Conservation (phyloP, 1,139 yeast species). For the Yamadazyma sp. region DNA sequence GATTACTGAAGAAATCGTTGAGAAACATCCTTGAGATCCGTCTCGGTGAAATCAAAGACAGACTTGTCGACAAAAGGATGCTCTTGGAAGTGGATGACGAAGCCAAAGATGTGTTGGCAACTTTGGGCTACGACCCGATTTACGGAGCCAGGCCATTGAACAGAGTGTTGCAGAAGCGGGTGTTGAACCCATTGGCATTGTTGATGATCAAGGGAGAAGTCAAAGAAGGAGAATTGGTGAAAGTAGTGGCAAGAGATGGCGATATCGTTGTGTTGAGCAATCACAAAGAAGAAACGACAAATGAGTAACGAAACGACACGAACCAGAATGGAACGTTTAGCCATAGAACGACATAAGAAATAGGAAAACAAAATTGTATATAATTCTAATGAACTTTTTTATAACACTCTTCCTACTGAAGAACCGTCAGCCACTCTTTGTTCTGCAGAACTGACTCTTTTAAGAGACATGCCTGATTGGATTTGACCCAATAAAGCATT, state of each 20-base stretch:
- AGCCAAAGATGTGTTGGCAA: slow-evolving; percentile 77
- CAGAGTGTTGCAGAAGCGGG: slow-evolving; percentile 76
- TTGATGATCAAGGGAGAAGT: slow-evolving; percentile 77
- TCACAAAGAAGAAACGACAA: slow-evolving; percentile 33
- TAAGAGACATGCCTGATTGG: slow-evolving; percentile 50
- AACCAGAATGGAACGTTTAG: background rate
- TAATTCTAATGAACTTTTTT: slow-evolving; percentile 3
- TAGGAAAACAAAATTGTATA: background rate
- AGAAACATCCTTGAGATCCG: slow-evolving; percentile 82
- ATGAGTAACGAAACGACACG: slow-evolving; percentile 1
- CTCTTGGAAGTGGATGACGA: slow-evolving; percentile 53
- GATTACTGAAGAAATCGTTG: slow-evolving; percentile 74
- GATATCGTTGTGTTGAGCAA: slow-evolving; percentile 46
- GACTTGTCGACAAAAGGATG: slow-evolving; percentile 80
- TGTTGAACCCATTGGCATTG: slow-evolving; percentile 85
- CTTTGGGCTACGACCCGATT: slow-evolving; percentile 82
- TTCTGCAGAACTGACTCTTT: slow-evolving; percentile 47
- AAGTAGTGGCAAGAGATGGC: slow-evolving; percentile 27
- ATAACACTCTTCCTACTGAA: slow-evolving; percentile 52
- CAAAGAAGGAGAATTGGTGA: slow-evolving; percentile 65
- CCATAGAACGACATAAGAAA: background rate
- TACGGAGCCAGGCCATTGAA: slow-evolving; percentile 97
- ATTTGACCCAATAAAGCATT: slow-evolving; percentile 57
- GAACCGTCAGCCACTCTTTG: slow-evolving; percentile 46
- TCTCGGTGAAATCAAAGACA: slow-evolving; percentile 72